A percentile compares a stretch with the other conserved stretches of the same genome.
Evolutionary conservation across 441 rosid genomes (phyloP).

Genomic region (Gossypium schwendimanii): DNA sequence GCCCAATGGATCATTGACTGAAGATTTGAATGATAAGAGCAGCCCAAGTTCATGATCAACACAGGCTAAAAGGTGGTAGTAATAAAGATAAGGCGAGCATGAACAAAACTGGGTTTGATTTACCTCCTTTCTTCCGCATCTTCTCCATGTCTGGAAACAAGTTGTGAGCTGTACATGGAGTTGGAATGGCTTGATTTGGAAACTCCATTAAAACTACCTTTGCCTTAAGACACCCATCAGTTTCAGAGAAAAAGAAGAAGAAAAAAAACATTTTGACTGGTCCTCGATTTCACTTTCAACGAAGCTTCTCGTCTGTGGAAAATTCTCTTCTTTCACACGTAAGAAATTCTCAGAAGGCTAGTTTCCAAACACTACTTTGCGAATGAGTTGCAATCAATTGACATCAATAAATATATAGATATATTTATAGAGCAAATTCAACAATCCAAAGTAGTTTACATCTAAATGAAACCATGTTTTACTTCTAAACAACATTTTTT

Average conservation of each 20-base stretch:
- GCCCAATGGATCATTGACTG: background rate
- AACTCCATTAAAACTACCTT: background rate
- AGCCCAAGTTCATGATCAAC: background rate
- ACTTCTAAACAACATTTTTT: too few relatives aligned
- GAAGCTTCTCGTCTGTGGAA: background rate
- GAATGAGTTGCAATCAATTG: too few relatives aligned
- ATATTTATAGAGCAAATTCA: too few relatives aligned
- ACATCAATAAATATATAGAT: too few relatives aligned
- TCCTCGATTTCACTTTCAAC: background rate
- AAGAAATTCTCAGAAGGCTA: too few relatives aligned
- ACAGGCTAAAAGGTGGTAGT: background rate
- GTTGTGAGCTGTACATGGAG: too few relatives aligned
- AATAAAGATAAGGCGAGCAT: background rate
- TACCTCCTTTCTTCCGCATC: background rate
- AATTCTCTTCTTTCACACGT: too few relatives aligned
- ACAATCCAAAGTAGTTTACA: too few relatives aligned
- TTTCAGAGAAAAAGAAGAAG: background rate
- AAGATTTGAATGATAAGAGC: background rate
- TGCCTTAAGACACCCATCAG: background rate
- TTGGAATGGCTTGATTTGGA: background rate
- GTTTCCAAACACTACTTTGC: too few relatives aligned
- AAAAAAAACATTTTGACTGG: background rate
- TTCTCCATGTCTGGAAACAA: background rate
- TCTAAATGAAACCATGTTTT: too few relatives aligned
- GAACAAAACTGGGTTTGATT: background rate